Conservation (phyloP, 805 yeast genomes). For the Kodamaea kakaduensis region DNA sequence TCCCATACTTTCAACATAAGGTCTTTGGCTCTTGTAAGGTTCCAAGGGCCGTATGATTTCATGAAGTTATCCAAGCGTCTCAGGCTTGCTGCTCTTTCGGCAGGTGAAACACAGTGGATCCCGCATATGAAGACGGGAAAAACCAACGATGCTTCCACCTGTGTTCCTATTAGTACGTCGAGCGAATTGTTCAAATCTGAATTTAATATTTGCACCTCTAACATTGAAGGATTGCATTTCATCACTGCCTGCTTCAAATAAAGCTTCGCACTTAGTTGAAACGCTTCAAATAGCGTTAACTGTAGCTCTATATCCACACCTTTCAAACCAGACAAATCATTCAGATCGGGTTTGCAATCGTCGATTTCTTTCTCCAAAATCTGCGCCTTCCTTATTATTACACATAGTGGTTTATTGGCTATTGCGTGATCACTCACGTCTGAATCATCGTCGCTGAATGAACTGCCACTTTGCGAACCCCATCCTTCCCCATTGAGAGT, state of each 20-base stretch:
- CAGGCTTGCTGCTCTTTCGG: slow-evolving; percentile 51
- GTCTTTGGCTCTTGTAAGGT: slow-evolving; percentile 43
- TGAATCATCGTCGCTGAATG: slow-evolving; percentile 18
- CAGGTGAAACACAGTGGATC: slow-evolving; percentile 53
- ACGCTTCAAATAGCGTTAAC: slow-evolving; percentile 64
- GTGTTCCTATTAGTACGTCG: slow-evolving; percentile 59
- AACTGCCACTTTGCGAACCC: slow-evolving; percentile 3
- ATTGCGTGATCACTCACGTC: slow-evolving; percentile 24
- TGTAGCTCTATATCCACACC: slow-evolving; percentile 60
- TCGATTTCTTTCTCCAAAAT: slow-evolving; percentile 49
- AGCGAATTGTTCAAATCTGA: slow-evolving; percentile 52
- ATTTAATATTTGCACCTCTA: slow-evolving; percentile 59
- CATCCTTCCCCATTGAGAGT: slow-evolving; percentile 8
- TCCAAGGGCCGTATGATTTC: slow-evolving; percentile 64
- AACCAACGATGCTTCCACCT: slow-evolving; percentile 66
- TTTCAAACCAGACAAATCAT: slow-evolving; percentile 38
- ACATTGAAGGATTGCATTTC: slow-evolving; percentile 53
- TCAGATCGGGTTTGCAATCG: slow-evolving; percentile 47
- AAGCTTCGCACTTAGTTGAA: slow-evolving; percentile 64
- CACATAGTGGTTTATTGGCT: slow-evolving; percentile 18
- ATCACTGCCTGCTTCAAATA: slow-evolving; percentile 65
- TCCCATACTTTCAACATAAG: slow-evolving; percentile 50
- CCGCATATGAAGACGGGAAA: slow-evolving; percentile 81
- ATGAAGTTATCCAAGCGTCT: slow-evolving; percentile 52
- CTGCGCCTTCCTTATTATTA: slow-evolving; percentile 29